phyloP scores from a whole-genome alignment of 1,139 yeast species.

The Protomyces inundatus region DNA sequence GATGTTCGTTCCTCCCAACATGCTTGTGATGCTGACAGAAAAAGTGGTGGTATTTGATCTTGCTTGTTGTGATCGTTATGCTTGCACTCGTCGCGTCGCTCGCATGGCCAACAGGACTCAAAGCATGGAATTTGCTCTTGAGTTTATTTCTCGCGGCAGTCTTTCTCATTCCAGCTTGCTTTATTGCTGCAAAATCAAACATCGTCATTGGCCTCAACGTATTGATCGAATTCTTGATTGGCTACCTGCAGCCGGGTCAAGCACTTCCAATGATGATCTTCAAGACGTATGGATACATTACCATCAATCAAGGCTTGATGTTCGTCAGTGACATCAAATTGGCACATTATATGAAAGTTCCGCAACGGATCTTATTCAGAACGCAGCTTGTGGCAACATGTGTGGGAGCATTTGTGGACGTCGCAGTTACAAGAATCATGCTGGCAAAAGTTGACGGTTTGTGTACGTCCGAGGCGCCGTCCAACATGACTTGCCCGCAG shows the following conservation, averaged over 20 bases:
- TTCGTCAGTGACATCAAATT: slow-evolving; percentile 56
- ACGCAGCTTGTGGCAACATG: slow-evolving; percentile 46
- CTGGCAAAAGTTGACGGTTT: slow-evolving; percentile 42
- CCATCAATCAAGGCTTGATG: slow-evolving; percentile 54
- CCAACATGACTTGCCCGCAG: slow-evolving; percentile 32
- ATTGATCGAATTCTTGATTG: slow-evolving; percentile 56
- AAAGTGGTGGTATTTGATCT: slow-evolving; percentile 54
- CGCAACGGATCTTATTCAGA: slow-evolving; percentile 56
- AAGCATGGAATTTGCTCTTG: slow-evolving; percentile 38
- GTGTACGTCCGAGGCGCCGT: slow-evolving; percentile 42
- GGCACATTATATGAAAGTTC: slow-evolving; percentile 59
- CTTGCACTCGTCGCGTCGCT: slow-evolving; percentile 49
- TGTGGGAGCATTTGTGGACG: slow-evolving; percentile 41
- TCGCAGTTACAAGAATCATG: slow-evolving; percentile 55
- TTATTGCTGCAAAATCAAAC: slow-evolving; percentile 31
- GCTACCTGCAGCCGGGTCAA: slow-evolving; percentile 59
- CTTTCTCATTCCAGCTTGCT: slow-evolving; percentile 30
- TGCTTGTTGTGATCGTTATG: slow-evolving; percentile 48
- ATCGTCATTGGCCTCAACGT: slow-evolving; percentile 54
- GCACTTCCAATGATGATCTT: slow-evolving; percentile 58
- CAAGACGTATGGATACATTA: slow-evolving; percentile 57
- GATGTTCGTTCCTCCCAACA: slow-evolving; percentile 21
- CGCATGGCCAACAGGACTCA: slow-evolving; percentile 43
- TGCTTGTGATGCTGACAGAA: slow-evolving; percentile 44
- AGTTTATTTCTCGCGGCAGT: slow-evolving; percentile 44